Conservation (phyloP, 2,329 filamentous ascomycete species). For the Fusarium sororula region DNA sequence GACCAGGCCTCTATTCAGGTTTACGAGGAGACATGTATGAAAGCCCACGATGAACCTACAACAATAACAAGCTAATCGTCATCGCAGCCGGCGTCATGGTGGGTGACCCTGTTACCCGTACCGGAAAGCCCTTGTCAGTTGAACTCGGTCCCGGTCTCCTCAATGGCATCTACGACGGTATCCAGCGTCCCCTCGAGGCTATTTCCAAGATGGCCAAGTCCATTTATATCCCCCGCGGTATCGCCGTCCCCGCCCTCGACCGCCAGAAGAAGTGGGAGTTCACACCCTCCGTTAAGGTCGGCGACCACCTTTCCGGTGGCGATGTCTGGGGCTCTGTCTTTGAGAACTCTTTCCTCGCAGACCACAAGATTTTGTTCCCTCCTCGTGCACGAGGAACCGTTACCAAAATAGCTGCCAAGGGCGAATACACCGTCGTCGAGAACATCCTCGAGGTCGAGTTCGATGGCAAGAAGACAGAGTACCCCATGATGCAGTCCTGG, state of each 20-base stretch:
- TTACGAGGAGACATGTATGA: conserved; percentile 95
- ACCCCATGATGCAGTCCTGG: conserved; percentile 99
- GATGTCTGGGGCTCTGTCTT: conserved; percentile 95
- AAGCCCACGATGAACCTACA: neutral
- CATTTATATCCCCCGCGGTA: conserved; percentile 98
- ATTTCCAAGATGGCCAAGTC: conserved; percentile 82
- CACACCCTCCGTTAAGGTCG: conserved; percentile 88
- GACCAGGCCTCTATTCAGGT: conserved; percentile 98
- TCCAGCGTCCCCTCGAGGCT: conserved; percentile 89
- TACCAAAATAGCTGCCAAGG: conserved; percentile 87
- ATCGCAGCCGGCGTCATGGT: conserved; percentile 87
- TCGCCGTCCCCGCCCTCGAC: conserved; percentile 86
- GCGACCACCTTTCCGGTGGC: conserved; percentile 95
- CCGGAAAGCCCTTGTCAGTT: conserved; percentile 95
- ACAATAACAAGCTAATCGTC: conserved; percentile 28
- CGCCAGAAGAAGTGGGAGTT: conserved; percentile 97
- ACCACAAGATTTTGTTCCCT: conserved; percentile 92
- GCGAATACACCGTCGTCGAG: conserved; percentile 91
- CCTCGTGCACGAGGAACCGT: conserved; percentile 91
- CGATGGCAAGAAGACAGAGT: conserved; percentile 92
- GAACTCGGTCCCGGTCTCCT: conserved; percentile 96
- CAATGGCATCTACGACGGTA: conserved; percentile 99
- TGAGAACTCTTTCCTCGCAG: conserved; percentile 93
- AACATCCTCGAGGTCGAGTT: conserved; percentile 97
- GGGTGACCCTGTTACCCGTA: conserved; percentile 89